These are phyloP conservation scores for Skeletonema menzelii DNA, from an alignment of 108 stramenopile species.

Conservation along the genomic window DNA sequence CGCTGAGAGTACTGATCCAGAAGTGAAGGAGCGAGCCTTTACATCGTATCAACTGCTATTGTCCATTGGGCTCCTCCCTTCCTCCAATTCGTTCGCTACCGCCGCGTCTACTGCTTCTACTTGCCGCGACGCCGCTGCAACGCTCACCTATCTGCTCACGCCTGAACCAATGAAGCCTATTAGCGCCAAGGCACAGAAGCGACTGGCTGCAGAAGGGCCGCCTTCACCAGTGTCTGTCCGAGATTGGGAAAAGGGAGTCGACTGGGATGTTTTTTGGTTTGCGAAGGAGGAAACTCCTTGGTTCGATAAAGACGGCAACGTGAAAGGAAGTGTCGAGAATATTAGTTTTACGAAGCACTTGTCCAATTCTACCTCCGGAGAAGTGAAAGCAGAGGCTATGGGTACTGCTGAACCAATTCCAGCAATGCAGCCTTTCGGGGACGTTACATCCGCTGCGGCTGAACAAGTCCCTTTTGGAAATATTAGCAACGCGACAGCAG, in stretches of 20 bases:
- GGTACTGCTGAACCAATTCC: neutral
- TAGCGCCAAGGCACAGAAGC: slow-evolving; percentile 81
- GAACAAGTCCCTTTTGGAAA: neutral
- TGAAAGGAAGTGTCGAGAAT: slow-evolving; percentile 35
- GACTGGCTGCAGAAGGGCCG: slow-evolving; percentile 61
- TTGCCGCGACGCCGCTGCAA: slow-evolving; percentile 43
- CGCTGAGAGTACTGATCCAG: slow-evolving; percentile 66
- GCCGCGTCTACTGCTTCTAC: slow-evolving; percentile 25
- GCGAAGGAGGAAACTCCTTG: slow-evolving; percentile 37
- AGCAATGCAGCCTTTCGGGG: neutral
- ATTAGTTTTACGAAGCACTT: slow-evolving; percentile 43
- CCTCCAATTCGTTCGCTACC: neutral
- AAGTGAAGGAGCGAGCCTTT: slow-evolving; percentile 93
- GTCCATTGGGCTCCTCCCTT: slow-evolving; percentile 61
- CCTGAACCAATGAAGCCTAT: slow-evolving; percentile 90
- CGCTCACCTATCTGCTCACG: slow-evolving; percentile 67
- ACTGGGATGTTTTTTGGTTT: slow-evolving; percentile 46
- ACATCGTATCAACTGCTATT: slow-evolving; percentile 67
- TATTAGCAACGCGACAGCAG: slow-evolving; percentile 7
- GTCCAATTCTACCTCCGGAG: neutral
- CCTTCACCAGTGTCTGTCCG: slow-evolving; percentile 42
- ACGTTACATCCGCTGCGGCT: neutral
- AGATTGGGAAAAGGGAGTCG: slow-evolving; percentile 32
- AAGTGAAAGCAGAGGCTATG: neutral
- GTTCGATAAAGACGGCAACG: slow-evolving; percentile 30